These are phyloP conservation scores for Phytophthora megakarya DNA, from an alignment of 352 stramenopile genomes.

Conservation along the genomic window DNA sequence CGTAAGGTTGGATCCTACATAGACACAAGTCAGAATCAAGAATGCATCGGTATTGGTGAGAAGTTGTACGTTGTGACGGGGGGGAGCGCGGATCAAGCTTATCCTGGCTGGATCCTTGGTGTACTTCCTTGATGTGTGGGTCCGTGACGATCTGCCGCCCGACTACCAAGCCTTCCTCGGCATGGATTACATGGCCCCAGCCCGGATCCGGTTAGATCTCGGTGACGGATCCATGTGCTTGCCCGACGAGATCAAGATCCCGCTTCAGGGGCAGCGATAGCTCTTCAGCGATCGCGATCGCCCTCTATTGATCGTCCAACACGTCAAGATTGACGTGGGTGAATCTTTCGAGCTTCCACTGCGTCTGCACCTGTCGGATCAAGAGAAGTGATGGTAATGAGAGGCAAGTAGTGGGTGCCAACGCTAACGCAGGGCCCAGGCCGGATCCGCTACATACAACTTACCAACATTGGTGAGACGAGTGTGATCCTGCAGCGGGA, in stretches of 20 bases:
- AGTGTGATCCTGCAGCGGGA: background rate
- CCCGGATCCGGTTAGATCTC: too few relatives aligned
- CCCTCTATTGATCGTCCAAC: background rate
- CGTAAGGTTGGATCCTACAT: constrained; percentile 27
- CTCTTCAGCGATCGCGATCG: background rate
- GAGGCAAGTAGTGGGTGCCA: constrained; percentile 5
- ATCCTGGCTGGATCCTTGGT: background rate
- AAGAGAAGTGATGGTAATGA: constrained; percentile 12
- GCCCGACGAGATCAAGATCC: constrained; percentile 1
- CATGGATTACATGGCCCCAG: too few relatives aligned
- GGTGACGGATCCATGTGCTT: too few relatives aligned
- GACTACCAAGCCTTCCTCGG: too few relatives aligned
- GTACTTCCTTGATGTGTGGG: constrained; percentile 1
- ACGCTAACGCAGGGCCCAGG: background rate
- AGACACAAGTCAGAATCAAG: constrained; percentile 10
- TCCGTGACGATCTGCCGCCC: too few relatives aligned
- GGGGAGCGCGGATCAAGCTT: background rate
- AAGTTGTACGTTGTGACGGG: background rate
- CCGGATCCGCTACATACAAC: background rate
- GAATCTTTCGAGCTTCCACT: background rate
- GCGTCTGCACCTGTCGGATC: background rate
- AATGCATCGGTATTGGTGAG: too few relatives aligned
- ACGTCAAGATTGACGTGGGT: background rate
- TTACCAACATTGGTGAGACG: constrained; percentile 11
- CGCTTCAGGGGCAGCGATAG: background rate